phyloP scores from a whole-genome alignment of 148 eudicot genomes.

The Tetragonia tetragonoides region DNA sequence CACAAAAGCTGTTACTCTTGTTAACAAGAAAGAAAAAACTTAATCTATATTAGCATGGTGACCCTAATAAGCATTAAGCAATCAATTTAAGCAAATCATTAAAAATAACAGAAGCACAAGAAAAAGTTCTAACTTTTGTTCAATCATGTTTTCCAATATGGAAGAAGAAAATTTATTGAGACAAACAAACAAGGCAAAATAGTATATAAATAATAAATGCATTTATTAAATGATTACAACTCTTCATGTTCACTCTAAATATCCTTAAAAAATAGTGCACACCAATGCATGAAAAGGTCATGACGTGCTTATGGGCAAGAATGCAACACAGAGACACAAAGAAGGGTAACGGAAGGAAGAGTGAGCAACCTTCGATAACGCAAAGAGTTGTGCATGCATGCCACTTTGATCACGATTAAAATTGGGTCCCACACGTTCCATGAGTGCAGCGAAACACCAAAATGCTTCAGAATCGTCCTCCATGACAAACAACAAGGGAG shows the following conservation, averaged over 20 bases:
- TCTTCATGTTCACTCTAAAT: not conserved
- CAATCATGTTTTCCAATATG: no score
- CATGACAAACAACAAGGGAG: constrained; percentile 81
- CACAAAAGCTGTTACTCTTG: no score
- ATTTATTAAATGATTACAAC: not conserved
- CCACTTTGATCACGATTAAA: constrained; percentile 98
- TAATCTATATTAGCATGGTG: no score
- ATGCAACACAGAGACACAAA: constrained; percentile 8
- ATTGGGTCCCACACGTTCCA: constrained; percentile 96
- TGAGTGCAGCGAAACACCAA: constrained; percentile 92
- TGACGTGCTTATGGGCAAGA: constrained; percentile 1
- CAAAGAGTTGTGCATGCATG: constrained; percentile 96
- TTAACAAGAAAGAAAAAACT: no score
- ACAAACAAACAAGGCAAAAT: not conserved
- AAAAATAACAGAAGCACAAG: no score
- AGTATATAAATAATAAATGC: not conserved
- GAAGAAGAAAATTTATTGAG: no score
- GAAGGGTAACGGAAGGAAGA: constrained; percentile 1
- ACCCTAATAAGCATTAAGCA: no score
- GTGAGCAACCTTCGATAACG: constrained; percentile 72
- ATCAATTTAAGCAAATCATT: no score
- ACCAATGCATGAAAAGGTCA: not conserved
- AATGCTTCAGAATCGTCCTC: constrained; percentile 85
- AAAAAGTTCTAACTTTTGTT: no score
- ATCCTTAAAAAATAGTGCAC: not conserved